Evolutionary conservation across 2,329 filamentous ascomycete genomes (phyloP), one percentile per base, ranked within the genome.

Genomic region (Ascochyta rabiei): DNA sequence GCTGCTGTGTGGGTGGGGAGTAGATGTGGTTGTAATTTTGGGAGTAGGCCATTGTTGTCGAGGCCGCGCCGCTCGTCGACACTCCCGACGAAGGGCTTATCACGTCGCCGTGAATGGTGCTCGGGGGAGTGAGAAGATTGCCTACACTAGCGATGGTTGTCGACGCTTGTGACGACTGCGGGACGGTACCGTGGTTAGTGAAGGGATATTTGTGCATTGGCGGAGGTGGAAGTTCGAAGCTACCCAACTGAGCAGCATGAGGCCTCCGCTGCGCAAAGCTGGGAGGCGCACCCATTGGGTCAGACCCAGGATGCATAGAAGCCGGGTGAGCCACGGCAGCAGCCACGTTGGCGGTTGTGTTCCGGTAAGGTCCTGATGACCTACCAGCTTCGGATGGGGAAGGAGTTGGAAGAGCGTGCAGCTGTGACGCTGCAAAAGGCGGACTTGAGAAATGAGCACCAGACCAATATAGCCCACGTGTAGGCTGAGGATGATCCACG

Each of bases 241-340:
- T 83, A 53, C 88, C 88, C 59, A 92, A 82, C 65, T 84, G 83
- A 53, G 84, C 85, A 59, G 88, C 86, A 69, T 88, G 88, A 69
- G 86, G 84, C 75, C 89, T 85, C 68, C 89, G 84, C 74, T 87
- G 82, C 64, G 87, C 85, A 72, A 92, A 86, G 78, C 88, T 89
- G 71, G 83, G 81, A 66, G 84, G 81, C 67, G 81, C 79, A 74
- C 81, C 81, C 78, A 87, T 82, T 73, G 79, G 78, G 74, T 87
- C 84, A 70, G 84, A 76, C 71, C 81, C 80, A 72, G 83, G 79
- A 77, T 84, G 82, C 84, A 87, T 88, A 73, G 82, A 83, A 71
- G 81, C 77, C 72, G 82, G 80, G 68, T 81, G 82, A 67, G 83
- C 80, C 70, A 85, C 82, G 67, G 84, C 82, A 72, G 84, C 81